phyloP scores from a whole-genome alignment of 2,329 filamentous ascomycete species.

The Alternaria alternata region DNA sequence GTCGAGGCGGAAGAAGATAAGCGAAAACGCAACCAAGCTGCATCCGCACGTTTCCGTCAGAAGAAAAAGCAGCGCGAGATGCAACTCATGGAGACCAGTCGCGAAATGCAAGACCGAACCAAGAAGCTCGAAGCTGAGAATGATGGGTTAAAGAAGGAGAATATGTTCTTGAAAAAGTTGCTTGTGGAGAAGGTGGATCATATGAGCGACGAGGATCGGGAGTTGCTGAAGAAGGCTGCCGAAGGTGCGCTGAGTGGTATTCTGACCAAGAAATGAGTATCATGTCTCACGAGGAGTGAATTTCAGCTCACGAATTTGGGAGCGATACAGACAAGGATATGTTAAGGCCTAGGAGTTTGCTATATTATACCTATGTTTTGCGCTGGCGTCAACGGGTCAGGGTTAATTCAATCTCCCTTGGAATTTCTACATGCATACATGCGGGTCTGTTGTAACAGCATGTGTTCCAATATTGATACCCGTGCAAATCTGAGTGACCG shows the following conservation, averaged over 20 bases:
- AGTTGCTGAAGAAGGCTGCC: slow-evolving; percentile 38
- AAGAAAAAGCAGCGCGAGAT: slow-evolving; percentile 97
- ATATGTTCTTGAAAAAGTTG: slow-evolving; percentile 47
- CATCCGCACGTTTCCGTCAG: slow-evolving; percentile 86
- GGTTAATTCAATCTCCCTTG: too few relatives aligned
- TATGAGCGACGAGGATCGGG: slow-evolving; percentile 48
- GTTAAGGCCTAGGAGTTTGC: too few relatives aligned
- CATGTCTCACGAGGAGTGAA: too few relatives aligned
- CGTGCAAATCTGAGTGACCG: too few relatives aligned
- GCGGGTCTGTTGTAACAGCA: too few relatives aligned
- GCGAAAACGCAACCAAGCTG: slow-evolving; percentile 86
- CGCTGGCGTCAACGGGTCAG: too few relatives aligned
- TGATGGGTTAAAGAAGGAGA: slow-evolving; percentile 53
- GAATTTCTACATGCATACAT: too few relatives aligned
- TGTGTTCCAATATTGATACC: too few relatives aligned
- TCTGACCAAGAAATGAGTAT: too few relatives aligned
- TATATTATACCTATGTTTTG: too few relatives aligned
- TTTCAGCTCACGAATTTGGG: too few relatives aligned
- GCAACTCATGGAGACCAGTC: slow-evolving; percentile 62
- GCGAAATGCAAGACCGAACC: slow-evolving; percentile 85
- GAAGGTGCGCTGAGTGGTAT: slow-evolving; percentile 23
- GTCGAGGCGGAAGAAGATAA: slow-evolving; percentile 82
- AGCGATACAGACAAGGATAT: too few relatives aligned
- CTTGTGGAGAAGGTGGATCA: slow-evolving; percentile 51
- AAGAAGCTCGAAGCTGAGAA: slow-evolving; percentile 68